phyloP scores from a whole-genome alignment of 352 stramenopile species.

The Globisporangium recalcitrans region DNA sequence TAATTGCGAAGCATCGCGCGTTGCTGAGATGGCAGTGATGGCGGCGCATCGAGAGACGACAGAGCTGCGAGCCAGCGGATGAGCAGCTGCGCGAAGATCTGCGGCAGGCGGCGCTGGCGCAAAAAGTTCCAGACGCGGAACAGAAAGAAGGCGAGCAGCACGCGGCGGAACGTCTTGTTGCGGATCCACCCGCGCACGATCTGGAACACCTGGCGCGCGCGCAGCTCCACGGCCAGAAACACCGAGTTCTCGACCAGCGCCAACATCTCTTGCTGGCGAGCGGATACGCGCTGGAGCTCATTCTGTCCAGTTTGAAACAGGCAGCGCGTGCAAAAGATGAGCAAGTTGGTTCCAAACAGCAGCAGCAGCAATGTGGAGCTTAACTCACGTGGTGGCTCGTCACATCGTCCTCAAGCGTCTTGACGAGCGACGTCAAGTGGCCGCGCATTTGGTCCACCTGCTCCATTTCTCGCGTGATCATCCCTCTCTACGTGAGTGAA shows the following conservation, averaged over 20 bases:
- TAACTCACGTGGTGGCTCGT: slow-evolving; percentile 38
- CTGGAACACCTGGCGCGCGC: slow-evolving; percentile 25
- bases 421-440: slow-evolving; percentile 46
- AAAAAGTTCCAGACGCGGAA: slow-evolving; percentile 53
- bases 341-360: neutral
- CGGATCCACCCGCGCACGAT: slow-evolving; percentile 42
- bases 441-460: slow-evolving; percentile 50
- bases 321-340: neutral
- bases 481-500: slow-evolving; percentile 22
- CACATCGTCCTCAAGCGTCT: slow-evolving; percentile 59
- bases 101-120: slow-evolving; percentile 40
- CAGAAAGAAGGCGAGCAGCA: slow-evolving; percentile 42
- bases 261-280: slow-evolving; percentile 37
- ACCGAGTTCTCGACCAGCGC: slow-evolving; percentile 35
- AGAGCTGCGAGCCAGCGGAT: slow-evolving; percentile 54
- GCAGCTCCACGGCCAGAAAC: slow-evolving; percentile 36
- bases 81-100: slow-evolving; percentile 52
- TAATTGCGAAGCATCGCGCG: slow-evolving; percentile 7
- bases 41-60: slow-evolving; percentile 39
- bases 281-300: slow-evolving; percentile 42
- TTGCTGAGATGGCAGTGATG: neutral
- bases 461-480: slow-evolving; percentile 47
- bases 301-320: slow-evolving; percentile 18
- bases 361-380: neutral
- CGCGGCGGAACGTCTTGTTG: slow-evolving; percentile 42